Percentiles rank a stretch among this genome's conserved stretches.
Conservation (phyloP, 2,329 filamentous ascomycete genomes). For the Eurotiales sp. region DNA sequence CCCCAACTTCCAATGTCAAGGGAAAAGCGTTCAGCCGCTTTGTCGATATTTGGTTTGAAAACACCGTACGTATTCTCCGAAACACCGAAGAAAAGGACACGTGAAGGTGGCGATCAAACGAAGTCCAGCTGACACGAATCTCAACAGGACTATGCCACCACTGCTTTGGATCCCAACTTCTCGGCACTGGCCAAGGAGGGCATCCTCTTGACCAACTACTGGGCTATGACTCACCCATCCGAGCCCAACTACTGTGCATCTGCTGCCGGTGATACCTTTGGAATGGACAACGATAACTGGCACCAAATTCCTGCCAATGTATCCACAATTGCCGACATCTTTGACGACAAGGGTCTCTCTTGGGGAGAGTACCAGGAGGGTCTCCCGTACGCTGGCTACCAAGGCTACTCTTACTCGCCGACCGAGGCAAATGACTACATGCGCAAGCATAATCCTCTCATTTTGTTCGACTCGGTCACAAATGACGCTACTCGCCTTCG, state of each 20-base stretch:
- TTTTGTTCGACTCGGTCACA: constrained; percentile 65
- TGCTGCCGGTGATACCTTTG: constrained; percentile 69
- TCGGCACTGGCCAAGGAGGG: constrained; percentile 42
- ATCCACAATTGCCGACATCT: constrained; percentile 64
- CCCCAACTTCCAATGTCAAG: constrained; percentile 61
- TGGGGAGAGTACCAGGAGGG: constrained; percentile 77
- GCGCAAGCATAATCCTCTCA: constrained; percentile 70
- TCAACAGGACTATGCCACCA: constrained; percentile 55
- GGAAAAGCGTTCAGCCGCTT: constrained; percentile 72
- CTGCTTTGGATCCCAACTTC: constrained; percentile 52
- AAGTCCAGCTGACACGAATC: too few relatives aligned
- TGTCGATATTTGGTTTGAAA: constrained; percentile 73
- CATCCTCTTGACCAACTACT: constrained; percentile 58
- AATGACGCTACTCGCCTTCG: constrained; percentile 57
- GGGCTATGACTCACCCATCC: constrained; percentile 66
- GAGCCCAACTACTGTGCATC: constrained; percentile 72
- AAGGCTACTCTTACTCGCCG: constrained; percentile 61
- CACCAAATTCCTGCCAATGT: constrained; percentile 57
- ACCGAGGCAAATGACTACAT: constrained; percentile 72
- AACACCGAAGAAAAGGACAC: too few relatives aligned
- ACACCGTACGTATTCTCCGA: constrained; percentile 52
- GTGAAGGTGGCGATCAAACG: too few relatives aligned
- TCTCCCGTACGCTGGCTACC: constrained; percentile 69
- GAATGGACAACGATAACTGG: constrained; percentile 66
- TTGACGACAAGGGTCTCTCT: constrained; percentile 61